A percentile compares a stretch with the other conserved stretches of the same genome.
These are phyloP conservation scores for Podosphaera fusca DNA, from an alignment of 2,329 filamentous ascomycete genomes.

Conservation along the genomic window DNA sequence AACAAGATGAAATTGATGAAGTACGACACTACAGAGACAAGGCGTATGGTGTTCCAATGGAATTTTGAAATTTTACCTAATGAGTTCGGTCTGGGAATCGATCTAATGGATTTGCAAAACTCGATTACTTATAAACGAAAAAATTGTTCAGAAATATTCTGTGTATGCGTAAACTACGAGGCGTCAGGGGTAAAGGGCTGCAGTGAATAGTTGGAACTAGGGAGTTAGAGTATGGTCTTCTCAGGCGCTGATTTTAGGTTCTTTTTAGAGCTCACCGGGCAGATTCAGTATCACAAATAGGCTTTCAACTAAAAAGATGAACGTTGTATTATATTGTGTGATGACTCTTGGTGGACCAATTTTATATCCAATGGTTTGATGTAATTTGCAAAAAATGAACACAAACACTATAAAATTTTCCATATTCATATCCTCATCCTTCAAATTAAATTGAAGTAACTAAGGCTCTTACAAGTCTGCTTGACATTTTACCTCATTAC, in stretches of 20 bases:
- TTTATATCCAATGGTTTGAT: background rate
- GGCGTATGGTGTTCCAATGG: slow-evolving; percentile 33
- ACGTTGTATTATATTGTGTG: background rate
- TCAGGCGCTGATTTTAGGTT: too few species aligned
- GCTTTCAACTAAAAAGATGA: background rate
- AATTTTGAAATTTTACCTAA: slow-evolving; percentile 13
- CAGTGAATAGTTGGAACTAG: background rate
- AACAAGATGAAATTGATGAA: slow-evolving; percentile 34
- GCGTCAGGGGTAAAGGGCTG: background rate
- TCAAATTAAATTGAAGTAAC: too few species aligned
- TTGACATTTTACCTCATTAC: slow-evolving; percentile 18
- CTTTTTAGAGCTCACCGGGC: too few species aligned
- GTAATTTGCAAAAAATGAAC: background rate
- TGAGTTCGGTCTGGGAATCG: background rate
- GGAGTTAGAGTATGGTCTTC: background rate
- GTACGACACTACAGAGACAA: slow-evolving; percentile 31
- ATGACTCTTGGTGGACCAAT: background rate
- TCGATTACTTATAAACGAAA: background rate
- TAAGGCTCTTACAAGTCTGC: background rate
- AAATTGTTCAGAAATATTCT: background rate
- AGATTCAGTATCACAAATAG: background rate
- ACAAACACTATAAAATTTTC: too few species aligned
- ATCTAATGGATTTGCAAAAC: too few species aligned
- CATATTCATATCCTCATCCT: too few species aligned
- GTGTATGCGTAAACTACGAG: background rate